Conservation (phyloP, 2,329 filamentous ascomycete species). For the Penicillium expansum region DNA sequence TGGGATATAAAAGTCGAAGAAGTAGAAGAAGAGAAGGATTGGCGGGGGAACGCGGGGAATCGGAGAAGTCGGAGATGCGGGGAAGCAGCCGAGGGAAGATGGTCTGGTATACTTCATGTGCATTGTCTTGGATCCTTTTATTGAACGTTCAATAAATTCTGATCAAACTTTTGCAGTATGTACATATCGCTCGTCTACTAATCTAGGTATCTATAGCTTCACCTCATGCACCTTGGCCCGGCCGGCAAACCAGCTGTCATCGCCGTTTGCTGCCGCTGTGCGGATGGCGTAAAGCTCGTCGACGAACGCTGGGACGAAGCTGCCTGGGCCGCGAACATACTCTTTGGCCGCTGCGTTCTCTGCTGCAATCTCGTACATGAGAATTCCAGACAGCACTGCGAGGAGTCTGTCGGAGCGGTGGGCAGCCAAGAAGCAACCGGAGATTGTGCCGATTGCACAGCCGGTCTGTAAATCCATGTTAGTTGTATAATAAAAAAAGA, state of each 20-base stretch:
- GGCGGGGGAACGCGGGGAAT: conserved; percentile 4
- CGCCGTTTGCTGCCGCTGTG: conserved; percentile 32
- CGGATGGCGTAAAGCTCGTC: conserved; percentile 61
- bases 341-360: conserved; percentile 59
- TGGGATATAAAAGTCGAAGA: background rate
- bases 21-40: background rate
- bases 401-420: conserved; percentile 63
- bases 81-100: conserved; percentile 16
- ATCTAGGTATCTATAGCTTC: conserved; percentile 21
- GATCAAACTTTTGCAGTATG: background rate
- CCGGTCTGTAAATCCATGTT: conserved; percentile 54
- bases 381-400: conserved; percentile 68
- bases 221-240: conserved; percentile 39
- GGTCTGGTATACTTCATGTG: background rate
- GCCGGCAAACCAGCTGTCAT: conserved; percentile 36
- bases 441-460: conserved; percentile 77
- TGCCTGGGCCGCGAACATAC: conserved; percentile 75
- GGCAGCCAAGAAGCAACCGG: conserved; percentile 72
- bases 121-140: background rate
- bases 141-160: background rate
- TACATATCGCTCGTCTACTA: background rate
- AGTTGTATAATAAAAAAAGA: background rate
- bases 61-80: conserved; percentile 18
- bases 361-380: conserved; percentile 76
- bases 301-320: conserved; percentile 80